These are phyloP conservation scores for Penicillium sp. DNA, from an alignment of 2,329 filamentous ascomycete genomes.

Conservation along the genomic window DNA sequence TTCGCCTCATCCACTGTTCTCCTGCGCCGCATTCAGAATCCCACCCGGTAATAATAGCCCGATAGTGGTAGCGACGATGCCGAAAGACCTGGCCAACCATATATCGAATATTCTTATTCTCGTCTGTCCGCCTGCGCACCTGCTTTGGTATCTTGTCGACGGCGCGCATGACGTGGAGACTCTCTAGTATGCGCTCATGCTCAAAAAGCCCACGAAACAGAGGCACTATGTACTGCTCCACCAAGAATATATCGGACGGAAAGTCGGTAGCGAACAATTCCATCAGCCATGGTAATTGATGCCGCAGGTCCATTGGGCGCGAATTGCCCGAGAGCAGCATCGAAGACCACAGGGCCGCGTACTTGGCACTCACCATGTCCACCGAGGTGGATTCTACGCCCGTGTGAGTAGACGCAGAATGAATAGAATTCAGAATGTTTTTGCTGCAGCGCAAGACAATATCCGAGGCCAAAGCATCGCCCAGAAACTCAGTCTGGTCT, in stretches of 20 bases:
- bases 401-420: constrained; percentile 44
- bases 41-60: constrained; percentile 87
- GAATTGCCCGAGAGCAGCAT: constrained; percentile 49
- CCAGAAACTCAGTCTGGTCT: constrained; percentile 52
- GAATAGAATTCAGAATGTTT: constrained; percentile 72
- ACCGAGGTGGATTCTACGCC: constrained; percentile 32
- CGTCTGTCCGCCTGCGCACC: constrained; percentile 32
- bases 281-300: constrained; percentile 60
- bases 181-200: constrained; percentile 50
- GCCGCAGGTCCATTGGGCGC: constrained; percentile 51
- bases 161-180: constrained; percentile 52
- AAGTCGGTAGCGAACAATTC: constrained; percentile 61
- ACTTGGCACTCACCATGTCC: constrained; percentile 59
- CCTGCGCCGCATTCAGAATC: constrained; percentile 55
- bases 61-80: constrained; percentile 73
- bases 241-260: constrained; percentile 65
- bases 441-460: constrained; percentile 70
- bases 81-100: constrained; percentile 77
- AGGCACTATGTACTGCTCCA: constrained; percentile 63
- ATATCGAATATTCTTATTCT: constrained; percentile 53
- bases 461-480: constrained; percentile 58
- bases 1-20: constrained; percentile 60
- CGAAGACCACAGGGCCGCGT: constrained; percentile 68
- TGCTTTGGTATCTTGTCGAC: constrained; percentile 54
- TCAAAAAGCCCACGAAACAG: constrained; percentile 52